These are phyloP conservation scores for Malus fusca DNA, from an alignment of 306 rosid species.

Conservation along the genomic window DNA sequence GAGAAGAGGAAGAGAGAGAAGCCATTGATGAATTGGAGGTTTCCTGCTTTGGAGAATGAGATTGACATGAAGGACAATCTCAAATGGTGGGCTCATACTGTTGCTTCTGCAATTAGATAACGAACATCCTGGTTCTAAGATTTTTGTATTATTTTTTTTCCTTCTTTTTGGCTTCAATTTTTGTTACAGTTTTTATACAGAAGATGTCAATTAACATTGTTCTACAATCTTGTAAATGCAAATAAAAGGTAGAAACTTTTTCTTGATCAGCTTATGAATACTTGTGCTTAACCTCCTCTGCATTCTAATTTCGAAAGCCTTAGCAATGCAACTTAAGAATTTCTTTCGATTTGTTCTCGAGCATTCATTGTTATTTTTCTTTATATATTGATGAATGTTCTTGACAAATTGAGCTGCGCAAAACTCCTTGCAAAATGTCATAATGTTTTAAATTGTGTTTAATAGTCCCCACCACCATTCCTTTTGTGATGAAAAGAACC, in stretches of 20 bases:
- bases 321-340: too few species aligned
- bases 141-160: not conserved
- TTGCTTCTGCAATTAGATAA: slow-evolving; percentile 77
- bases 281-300: not conserved
- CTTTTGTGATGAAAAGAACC: too few species aligned
- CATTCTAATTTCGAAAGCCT: not conserved
- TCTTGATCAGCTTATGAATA: not conserved
- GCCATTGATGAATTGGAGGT: slow-evolving; percentile 54
- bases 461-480: too few species aligned
- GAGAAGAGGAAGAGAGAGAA: slow-evolving; percentile 40
- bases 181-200: not conserved
- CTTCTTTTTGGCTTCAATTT: not conserved
- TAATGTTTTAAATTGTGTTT: too few species aligned
- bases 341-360: too few species aligned
- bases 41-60: slow-evolving; percentile 51
- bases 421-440: accelerated
- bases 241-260: not conserved
- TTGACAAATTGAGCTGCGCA: too few species aligned
- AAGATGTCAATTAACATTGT: not conserved
- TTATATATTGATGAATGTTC: too few species aligned
- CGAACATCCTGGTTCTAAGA: not conserved
- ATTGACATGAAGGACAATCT: slow-evolving; percentile 62
- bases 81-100: slow-evolving; percentile 73
- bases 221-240: slow-evolving; percentile 6
- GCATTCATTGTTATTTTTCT: too few species aligned